A percentile compares a stretch with the other conserved stretches of the same genome.
These are phyloP conservation scores for Fusarium floridanum DNA, from an alignment of 2,329 filamentous ascomycete genomes.

Conservation along the genomic window DNA sequence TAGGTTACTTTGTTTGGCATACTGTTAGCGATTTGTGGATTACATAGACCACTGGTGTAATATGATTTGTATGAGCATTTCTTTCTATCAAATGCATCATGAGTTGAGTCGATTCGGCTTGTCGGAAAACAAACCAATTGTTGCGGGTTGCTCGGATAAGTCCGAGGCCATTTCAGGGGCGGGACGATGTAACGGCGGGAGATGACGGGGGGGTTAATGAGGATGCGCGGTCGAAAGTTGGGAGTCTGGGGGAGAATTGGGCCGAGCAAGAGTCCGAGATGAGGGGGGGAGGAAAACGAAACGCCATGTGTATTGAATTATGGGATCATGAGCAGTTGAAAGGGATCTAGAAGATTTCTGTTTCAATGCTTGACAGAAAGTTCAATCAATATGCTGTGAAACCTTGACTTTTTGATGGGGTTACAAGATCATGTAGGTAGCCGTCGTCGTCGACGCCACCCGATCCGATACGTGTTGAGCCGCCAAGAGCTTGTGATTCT, in stretches of 20 bases:
- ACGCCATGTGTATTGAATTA: slow-evolving; percentile 11
- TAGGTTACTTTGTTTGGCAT: slow-evolving; percentile 24
- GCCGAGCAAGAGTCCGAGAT: slow-evolving; percentile 39
- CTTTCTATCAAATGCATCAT: neutral
- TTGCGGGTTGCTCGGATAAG: neutral
- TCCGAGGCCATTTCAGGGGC: slow-evolving; percentile 11
- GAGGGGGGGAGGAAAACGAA: slow-evolving; percentile 34
- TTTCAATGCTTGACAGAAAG: neutral
- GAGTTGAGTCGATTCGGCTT: neutral
- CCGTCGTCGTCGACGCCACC: neutral
- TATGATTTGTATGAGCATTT: slow-evolving; percentile 14
- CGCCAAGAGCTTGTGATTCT: neutral
- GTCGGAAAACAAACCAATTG: neutral
- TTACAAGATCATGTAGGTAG: neutral
- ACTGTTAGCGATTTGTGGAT: slow-evolving; percentile 35
- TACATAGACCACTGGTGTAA: slow-evolving; percentile 35
- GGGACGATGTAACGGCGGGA: slow-evolving; percentile 27
- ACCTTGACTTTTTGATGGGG: neutral
- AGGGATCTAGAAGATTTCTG: neutral
- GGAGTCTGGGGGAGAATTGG: slow-evolving; percentile 31
- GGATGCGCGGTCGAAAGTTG: slow-evolving; percentile 16
- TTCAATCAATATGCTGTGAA: neutral
- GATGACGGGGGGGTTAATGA: slow-evolving; percentile 21
- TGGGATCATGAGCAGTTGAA: neutral
- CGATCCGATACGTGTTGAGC: neutral